These are phyloP conservation scores for Pythium sp. DNA, from an alignment of 352 stramenopile species.

Conservation along the genomic window DNA sequence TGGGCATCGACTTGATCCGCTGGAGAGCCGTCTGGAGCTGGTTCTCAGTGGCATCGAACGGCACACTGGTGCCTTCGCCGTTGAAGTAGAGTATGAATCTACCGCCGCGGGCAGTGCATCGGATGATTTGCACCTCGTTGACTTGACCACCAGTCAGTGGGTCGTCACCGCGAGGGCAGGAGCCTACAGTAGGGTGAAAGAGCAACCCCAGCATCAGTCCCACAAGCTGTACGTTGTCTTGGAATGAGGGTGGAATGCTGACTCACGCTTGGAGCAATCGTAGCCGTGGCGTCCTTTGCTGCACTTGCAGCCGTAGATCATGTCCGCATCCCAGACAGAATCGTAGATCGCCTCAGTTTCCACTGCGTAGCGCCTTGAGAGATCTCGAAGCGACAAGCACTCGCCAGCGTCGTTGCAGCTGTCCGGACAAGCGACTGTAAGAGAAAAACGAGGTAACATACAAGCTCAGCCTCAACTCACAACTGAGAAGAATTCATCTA, in stretches of 20 bases:
- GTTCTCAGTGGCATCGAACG: conserved; percentile 41
- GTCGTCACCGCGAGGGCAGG: conserved; percentile 86
- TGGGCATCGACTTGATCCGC: conserved; percentile 27
- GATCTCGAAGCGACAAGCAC: conserved; percentile 67
- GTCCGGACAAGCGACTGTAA: conserved; percentile 48
- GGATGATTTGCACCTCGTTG: conserved; percentile 84
- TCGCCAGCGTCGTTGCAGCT: conserved; percentile 43
- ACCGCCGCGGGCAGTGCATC: conserved; percentile 68
- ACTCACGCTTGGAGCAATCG: conserved; percentile 76
- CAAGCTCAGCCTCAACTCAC: background rate
- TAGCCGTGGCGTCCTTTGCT: conserved; percentile 73
- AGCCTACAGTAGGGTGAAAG: conserved; percentile 23
- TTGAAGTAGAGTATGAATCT: conserved; percentile 73
- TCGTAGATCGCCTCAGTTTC: conserved; percentile 54
- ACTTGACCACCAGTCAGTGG: conserved; percentile 76
- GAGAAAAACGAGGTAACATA: background rate
- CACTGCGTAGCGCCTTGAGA: conserved; percentile 43
- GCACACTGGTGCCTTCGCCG: conserved; percentile 47
- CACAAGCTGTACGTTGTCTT: background rate
- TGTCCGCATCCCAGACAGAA: conserved; percentile 57
- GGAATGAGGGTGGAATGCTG: background rate
- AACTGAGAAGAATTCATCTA: too few species aligned
- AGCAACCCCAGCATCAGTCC: background rate
- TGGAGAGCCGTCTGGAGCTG: conserved; percentile 57
- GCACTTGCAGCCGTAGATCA: conserved; percentile 89